Conservation (phyloP, 1,139 yeast genomes). For the Candida sp. region DNA sequence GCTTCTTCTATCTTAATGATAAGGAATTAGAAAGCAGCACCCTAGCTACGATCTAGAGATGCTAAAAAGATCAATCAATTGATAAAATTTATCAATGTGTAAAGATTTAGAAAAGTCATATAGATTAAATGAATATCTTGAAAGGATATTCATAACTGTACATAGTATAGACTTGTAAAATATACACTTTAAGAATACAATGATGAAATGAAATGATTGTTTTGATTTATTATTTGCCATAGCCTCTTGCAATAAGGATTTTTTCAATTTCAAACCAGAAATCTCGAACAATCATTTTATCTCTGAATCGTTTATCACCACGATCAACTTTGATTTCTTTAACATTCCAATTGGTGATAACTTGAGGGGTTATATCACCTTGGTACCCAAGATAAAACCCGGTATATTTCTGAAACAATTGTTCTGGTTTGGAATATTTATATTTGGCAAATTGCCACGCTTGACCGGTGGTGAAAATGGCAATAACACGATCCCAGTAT, state of each 20-base stretch:
- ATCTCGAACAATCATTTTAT: conserved; percentile 78
- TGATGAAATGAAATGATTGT: neutral
- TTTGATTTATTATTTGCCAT: conserved; percentile 21
- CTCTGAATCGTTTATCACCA: conserved; percentile 76
- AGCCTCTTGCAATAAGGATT: conserved; percentile 47
- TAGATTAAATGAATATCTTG: neutral
- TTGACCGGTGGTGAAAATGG: conserved; percentile 95
- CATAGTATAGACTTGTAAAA: neutral
- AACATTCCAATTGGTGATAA: conserved; percentile 86
- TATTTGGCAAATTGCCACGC: conserved; percentile 94
- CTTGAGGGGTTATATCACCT: conserved; percentile 78
- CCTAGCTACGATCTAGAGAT: no score
- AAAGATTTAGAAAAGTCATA: neutral
- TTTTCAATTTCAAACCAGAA: conserved; percentile 80
- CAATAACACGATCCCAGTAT: conserved; percentile 96
- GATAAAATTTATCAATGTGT: no score
- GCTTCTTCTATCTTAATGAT: no score
- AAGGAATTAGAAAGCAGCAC: no score
- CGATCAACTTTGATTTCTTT: conserved; percentile 75
- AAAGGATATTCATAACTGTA: neutral
- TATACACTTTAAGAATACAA: neutral
- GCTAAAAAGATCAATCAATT: no score
- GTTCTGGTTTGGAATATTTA: conserved; percentile 77
- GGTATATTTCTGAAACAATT: conserved; percentile 75
- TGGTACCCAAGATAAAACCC: conserved; percentile 78